Evolutionary conservation across 73 alveolate species (phyloP), one percentile per base, ranked within the genome.

Genomic region (Symbiodinium natans): DNA sequence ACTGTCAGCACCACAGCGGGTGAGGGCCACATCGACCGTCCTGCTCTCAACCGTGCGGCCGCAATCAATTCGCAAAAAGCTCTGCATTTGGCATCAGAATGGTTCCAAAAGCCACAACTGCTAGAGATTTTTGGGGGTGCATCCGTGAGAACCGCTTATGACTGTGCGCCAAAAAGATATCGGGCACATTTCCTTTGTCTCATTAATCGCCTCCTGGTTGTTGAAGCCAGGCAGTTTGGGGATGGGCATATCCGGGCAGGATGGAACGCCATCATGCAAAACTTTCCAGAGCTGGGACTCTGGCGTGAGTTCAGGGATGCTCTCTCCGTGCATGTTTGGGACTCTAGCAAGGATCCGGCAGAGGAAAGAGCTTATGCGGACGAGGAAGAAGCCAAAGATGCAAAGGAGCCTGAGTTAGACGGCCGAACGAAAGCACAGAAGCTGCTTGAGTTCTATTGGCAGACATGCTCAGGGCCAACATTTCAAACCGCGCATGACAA

Each of bases 81-180:
- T 25, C 41, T 88, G 86, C 43, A 39, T 42, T 40, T 88, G 68
- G 95, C 95, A 23, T 54, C 86, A 38, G 98, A 92, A 29, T 92
- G 98, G 98, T 92, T 92, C 54, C 77, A 71, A 74, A 92, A 36
- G 80, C 8, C 89, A 10, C 56, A 46, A 6, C 82, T 92, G 82
- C 59, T 92, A 56, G 98, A 92, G 40, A 5, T 92, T 3, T 92
- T 73, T 5, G 98, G 98, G 10, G 80, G 90, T 23, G 41, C 98
- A n/a, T 83, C 98, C 38, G 82, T 92, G 48, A 41, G 98, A 17
- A 74, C 98, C 21, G 52, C 98, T 27, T 92, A 92, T 46, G 98
- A 92, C 31, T 92, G 98, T 19, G 98, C 98, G 27, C 98, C 98
- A 89, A 92, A 92, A 90, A 48, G 98, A 17, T 92, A 74, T 42